phyloP scores from a whole-genome alignment of 2,329 filamentous ascomycete species.

The Passalora sequoiae region DNA sequence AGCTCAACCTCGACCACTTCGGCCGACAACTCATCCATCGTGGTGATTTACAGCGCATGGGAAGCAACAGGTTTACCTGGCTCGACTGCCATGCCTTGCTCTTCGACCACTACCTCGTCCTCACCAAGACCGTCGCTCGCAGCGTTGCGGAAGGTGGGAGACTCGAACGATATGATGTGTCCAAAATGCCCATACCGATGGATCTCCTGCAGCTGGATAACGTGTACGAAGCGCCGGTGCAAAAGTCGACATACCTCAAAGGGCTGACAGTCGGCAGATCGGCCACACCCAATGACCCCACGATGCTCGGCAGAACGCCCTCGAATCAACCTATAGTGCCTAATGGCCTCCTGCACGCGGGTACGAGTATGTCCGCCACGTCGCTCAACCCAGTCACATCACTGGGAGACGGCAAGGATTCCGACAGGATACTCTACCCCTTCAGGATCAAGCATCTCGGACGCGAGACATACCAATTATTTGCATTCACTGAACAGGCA shows the following conservation, averaged over 20 bases:
- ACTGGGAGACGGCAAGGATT: slow-evolving; percentile 59
- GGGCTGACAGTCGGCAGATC: slow-evolving; percentile 54
- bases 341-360: slow-evolving; percentile 58
- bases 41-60: slow-evolving; percentile 83
- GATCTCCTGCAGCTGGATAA: slow-evolving; percentile 88
- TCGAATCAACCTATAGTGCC: slow-evolving; percentile 41
- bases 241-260: slow-evolving; percentile 63
- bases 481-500: slow-evolving; percentile 69
- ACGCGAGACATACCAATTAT: slow-evolving; percentile 86
- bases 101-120: slow-evolving; percentile 93
- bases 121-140: slow-evolving; percentile 69
- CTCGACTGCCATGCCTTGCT: slow-evolving; percentile 89
- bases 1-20: slow-evolving; percentile 88
- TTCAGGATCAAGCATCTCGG: slow-evolving; percentile 96
- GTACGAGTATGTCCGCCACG: slow-evolving; percentile 58
- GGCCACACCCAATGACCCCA: slow-evolving; percentile 26
- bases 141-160: slow-evolving; percentile 67
- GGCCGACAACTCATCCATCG: slow-evolving; percentile 83
- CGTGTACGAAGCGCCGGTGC: slow-evolving; percentile 82
- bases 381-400: slow-evolving; percentile 45
- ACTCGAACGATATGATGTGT: slow-evolving; percentile 83
- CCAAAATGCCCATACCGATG: slow-evolving; percentile 94
- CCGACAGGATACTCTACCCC: slow-evolving; percentile 77
- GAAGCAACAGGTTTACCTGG: slow-evolving; percentile 84
- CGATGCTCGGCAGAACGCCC: slow-evolving; percentile 47